These are phyloP conservation scores for Lupinus albus DNA, from an alignment of 306 rosid genomes.

Conservation along the genomic window DNA sequence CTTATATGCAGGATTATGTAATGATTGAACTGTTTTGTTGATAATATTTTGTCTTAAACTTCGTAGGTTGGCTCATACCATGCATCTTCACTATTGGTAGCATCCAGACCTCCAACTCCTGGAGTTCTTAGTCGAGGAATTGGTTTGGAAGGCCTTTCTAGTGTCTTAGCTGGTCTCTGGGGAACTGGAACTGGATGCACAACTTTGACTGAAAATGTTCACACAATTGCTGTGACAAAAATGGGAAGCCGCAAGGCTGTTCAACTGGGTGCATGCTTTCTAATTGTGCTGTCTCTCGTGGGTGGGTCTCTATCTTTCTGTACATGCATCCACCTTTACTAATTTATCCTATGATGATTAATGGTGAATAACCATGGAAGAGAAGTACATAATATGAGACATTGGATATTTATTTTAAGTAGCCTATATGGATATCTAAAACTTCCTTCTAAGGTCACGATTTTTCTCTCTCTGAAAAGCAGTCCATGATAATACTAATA, in stretches of 20 bases:
- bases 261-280: slow-evolving; percentile 82
- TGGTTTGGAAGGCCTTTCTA: slow-evolving; percentile 90
- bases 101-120: slow-evolving; percentile 95
- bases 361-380: slow-evolving; percentile 3
- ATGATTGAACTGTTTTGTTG: slow-evolving; percentile 27
- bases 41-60: slow-evolving; percentile 48
- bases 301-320: slow-evolving; percentile 57
- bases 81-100: slow-evolving; percentile 92
- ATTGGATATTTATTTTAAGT: not conserved
- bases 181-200: slow-evolving; percentile 96
- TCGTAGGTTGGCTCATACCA: slow-evolving; percentile 94
- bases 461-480: not conserved
- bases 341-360: slow-evolving; percentile 6
- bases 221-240: slow-evolving; percentile 96
- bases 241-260: slow-evolving; percentile 99
- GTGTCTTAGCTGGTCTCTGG: slow-evolving; percentile 97
- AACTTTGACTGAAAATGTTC: slow-evolving; percentile 91
- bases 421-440: not conserved
- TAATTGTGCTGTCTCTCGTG: slow-evolving; percentile 84
- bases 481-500: not conserved
- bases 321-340: slow-evolving; percentile 34
- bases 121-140: slow-evolving; percentile 97
- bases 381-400: not conserved
- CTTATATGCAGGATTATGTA: slow-evolving; percentile 26
- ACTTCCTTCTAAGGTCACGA: not conserved